Base-by-base conservation (phyloP, 345 rosid genomes). In the Rhodamnia argentea region DNA sequence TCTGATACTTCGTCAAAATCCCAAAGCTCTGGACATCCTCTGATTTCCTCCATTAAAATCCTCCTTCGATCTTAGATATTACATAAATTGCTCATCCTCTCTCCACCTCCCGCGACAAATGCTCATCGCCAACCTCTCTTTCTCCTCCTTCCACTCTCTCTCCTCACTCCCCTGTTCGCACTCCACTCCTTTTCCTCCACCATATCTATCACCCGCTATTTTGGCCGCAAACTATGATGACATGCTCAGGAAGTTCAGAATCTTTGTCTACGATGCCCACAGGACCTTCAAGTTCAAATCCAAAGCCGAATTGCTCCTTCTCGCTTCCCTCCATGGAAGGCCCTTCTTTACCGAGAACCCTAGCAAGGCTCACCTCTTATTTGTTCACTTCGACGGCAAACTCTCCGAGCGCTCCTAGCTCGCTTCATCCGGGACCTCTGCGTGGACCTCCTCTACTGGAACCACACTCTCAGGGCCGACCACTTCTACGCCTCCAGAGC, bases 401-500 rank as follows among this genome's bases (percentile, higher is more conserved):
- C 29, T 85, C 83, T 84, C 94, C 57, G 44, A 87, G 32, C 92
- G 93, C 52, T 74, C 91, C 40, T 89, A 32, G 87, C 92, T 23
- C 87, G 86, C 10, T 85, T 91, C 4, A 52, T 92, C 42, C 52
- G 86, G 8, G 84, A 78, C 44, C 86, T 91, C 78, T 89, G 91
- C 10, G 52, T 82, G 52, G 84, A 87, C 26, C 87, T 90, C 51
- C 92, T 93, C n/a, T 92, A 87, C 91, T 93, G 94, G 95, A 91
- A 93, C 86, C 92, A 93, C 22, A 91, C 93, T 10, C 94, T 93
- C 27, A 93, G 94, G 16, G 91, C 95, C 82, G 94, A 93, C 85
- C 95, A 93, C 60, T 37, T 91, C 81, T 91, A 83, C 53, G 57
- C 90, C 86, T 92, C 92, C 5, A 85, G 92, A 50, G 13, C 52